These are phyloP conservation scores for Crepidotus sp. DNA, from an alignment of 1,284 basidiomycete genomes.

Conservation along the genomic window DNA sequence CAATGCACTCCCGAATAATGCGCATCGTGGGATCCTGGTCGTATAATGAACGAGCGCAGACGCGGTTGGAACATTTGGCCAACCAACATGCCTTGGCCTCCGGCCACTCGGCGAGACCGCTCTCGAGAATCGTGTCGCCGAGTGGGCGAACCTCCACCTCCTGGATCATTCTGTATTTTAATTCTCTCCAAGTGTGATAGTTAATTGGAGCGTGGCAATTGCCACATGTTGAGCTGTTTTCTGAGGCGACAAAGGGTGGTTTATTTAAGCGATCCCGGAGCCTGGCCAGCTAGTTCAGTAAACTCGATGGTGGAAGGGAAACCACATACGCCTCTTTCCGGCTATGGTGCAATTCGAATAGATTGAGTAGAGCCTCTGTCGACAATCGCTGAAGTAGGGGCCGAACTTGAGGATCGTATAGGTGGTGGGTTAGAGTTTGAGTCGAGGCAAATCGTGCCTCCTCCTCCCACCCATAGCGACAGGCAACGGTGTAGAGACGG, in stretches of 20 bases:
- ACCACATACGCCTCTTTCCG: slow-evolving; percentile 35
- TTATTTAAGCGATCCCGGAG: slow-evolving; percentile 42
- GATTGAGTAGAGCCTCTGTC: slow-evolving; percentile 40
- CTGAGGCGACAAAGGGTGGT: slow-evolving; percentile 49
- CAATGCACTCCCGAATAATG: slow-evolving; percentile 45
- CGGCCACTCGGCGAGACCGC: slow-evolving; percentile 40
- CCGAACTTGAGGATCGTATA: slow-evolving; percentile 39
- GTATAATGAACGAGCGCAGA: slow-evolving; percentile 44
- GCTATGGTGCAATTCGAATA: slow-evolving; percentile 43
- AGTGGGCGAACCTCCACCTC: slow-evolving; percentile 52
- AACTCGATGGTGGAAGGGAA: neutral
- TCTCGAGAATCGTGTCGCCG: slow-evolving; percentile 45
- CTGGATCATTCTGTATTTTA: slow-evolving; percentile 27
- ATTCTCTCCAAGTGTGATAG: slow-evolving; percentile 55
- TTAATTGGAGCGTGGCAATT: slow-evolving; percentile 42
- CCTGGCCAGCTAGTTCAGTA: slow-evolving; percentile 13
- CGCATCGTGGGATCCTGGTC: slow-evolving; percentile 44
- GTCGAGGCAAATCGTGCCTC: slow-evolving; percentile 45
- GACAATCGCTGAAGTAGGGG: slow-evolving; percentile 38
- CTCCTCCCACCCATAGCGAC: slow-evolving; percentile 47
- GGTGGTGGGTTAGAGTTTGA: slow-evolving; percentile 38
- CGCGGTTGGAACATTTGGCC: slow-evolving; percentile 36
- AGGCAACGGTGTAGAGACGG: slow-evolving; percentile 46
- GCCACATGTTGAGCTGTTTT: slow-evolving; percentile 24
- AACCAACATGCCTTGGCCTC: slow-evolving; percentile 52